These are phyloP conservation scores for Penicillium glabrum DNA, from an alignment of 2,329 filamentous ascomycete genomes.

Conservation along the genomic window DNA sequence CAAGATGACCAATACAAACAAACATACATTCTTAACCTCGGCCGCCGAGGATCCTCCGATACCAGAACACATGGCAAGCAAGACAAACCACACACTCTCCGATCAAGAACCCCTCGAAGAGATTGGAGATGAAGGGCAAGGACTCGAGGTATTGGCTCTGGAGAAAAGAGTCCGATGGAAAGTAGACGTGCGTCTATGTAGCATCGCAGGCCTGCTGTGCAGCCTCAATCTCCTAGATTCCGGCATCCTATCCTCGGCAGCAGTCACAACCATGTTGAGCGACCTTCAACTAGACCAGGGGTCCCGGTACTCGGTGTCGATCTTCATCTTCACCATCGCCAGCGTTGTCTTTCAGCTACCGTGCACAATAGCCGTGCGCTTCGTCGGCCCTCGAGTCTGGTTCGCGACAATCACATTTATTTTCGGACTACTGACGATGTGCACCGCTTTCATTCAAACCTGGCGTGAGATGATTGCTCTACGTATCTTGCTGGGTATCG, in stretches of 20 bases:
- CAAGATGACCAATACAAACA: background rate
- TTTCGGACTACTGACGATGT: constrained; percentile 66
- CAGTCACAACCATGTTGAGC: constrained; percentile 66
- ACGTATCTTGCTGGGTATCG: constrained; percentile 64
- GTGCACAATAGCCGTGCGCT: constrained; percentile 65
- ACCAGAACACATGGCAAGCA: background rate
- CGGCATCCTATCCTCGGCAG: constrained; percentile 68
- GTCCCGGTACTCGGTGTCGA: constrained; percentile 66
- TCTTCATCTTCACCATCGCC: constrained; percentile 71
- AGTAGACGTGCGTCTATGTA: constrained; percentile 67
- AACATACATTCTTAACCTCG: background rate
- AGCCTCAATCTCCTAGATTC: constrained; percentile 69
- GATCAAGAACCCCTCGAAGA: background rate
- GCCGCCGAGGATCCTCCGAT: background rate
- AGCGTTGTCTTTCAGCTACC: constrained; percentile 69
- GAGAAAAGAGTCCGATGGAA: constrained; percentile 58
- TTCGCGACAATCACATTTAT: constrained; percentile 60
- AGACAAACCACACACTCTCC: background rate
- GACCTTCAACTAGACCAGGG: constrained; percentile 62
- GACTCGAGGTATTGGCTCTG: constrained; percentile 24
- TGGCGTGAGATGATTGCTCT: constrained; percentile 71
- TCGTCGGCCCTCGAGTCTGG: constrained; percentile 64
- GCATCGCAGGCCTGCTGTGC: constrained; percentile 69
- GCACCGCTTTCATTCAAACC: constrained; percentile 65
- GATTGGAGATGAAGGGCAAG: constrained; percentile 7